Evolutionary conservation across 2,329 filamentous ascomycete genomes (phyloP).

Genomic region (Colletotrichum limetticola): DNA sequence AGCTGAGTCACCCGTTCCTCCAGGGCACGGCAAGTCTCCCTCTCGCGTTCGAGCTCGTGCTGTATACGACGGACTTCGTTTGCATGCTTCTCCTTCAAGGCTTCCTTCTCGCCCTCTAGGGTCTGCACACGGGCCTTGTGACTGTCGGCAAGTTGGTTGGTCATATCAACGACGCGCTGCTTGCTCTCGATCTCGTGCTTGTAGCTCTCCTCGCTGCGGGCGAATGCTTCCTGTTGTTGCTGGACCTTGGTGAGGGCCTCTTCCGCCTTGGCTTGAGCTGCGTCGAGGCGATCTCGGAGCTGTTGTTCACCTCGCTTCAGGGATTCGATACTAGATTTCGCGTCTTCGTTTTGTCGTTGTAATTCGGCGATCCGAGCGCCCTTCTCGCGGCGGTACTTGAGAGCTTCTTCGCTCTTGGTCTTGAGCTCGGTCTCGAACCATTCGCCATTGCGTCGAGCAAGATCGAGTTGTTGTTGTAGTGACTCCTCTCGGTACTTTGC

Average conservation of each 20-base stretch:
- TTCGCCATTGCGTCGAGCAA: constrained; percentile 89
- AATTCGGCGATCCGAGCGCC: constrained; percentile 88
- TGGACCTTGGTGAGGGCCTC: constrained; percentile 85
- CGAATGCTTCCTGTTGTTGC: constrained; percentile 84
- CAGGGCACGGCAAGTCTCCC: constrained; percentile 55
- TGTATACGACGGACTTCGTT: constrained; percentile 66
- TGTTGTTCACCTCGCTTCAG: constrained; percentile 83
- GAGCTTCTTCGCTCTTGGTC: constrained; percentile 85
- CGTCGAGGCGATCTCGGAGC: constrained; percentile 83
- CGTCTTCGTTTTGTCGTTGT: constrained; percentile 89
- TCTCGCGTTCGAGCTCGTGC: constrained; percentile 67
- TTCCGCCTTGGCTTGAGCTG: constrained; percentile 87
- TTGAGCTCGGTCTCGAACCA: constrained; percentile 94
- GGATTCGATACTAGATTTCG: constrained; percentile 79
- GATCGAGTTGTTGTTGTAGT: constrained; percentile 88
- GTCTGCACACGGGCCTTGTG: constrained; percentile 77
- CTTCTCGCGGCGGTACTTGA: constrained; percentile 95
- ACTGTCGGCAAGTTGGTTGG: constrained; percentile 79
- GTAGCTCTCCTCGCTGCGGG: constrained; percentile 86
- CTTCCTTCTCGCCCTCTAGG: constrained; percentile 71
- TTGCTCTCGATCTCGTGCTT: constrained; percentile 86
- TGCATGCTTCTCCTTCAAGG: constrained; percentile 72
- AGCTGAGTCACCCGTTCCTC: constrained; percentile 62
- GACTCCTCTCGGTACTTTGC: constrained; percentile 92
- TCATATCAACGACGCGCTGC: constrained; percentile 83